These are phyloP conservation scores for Teratosphaeria nubilosa DNA, from an alignment of 2,329 filamentous ascomycete genomes.

Conservation along the genomic window DNA sequence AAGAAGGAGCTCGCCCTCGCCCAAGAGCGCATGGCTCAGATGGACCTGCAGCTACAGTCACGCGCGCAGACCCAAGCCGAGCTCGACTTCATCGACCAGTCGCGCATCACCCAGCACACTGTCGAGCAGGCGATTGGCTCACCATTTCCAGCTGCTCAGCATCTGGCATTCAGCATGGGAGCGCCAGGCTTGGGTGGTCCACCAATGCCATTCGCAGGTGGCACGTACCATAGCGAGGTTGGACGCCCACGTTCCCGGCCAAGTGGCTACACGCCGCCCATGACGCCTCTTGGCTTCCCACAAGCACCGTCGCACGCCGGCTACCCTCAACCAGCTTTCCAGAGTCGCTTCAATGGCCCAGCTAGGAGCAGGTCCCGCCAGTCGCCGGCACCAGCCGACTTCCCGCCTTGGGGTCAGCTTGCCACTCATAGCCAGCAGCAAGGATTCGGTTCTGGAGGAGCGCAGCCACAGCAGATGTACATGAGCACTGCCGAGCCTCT, in stretches of 20 bases:
- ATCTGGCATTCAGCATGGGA: slow-evolving; percentile 20
- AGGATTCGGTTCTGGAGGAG: not conserved
- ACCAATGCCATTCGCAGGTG: not conserved
- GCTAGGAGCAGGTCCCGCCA: slow-evolving; percentile 30
- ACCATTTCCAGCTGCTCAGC: slow-evolving; percentile 21
- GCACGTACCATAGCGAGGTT: not conserved
- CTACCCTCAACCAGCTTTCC: slow-evolving; percentile 5
- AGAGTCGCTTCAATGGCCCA: slow-evolving; percentile 11
- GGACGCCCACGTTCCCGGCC: slow-evolving; percentile 4
- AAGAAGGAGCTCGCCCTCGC: slow-evolving; percentile 63
- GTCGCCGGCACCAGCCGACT: slow-evolving; percentile 39
- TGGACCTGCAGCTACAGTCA: slow-evolving; percentile 54
- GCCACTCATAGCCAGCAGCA: slow-evolving; percentile 5
- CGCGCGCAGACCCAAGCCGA: slow-evolving; percentile 25
- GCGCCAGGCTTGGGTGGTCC: slow-evolving; percentile 5
- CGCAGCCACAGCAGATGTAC: slow-evolving; percentile 42
- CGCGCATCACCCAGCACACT: slow-evolving; percentile 50
- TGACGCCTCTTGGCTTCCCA: slow-evolving; percentile 17
- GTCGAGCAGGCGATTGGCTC: slow-evolving; percentile 38
- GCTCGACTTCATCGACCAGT: slow-evolving; percentile 37
- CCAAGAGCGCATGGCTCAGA: slow-evolving; percentile 57
- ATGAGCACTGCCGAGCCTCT: slow-evolving; percentile 80
- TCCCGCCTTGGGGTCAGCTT: slow-evolving; percentile 22
- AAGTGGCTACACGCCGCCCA: slow-evolving; percentile 18
- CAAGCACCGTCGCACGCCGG: slow-evolving; percentile 11